Evolutionary conservation across 345 rosid species (phyloP).

Genomic region (Physaria fendleri): DNA sequence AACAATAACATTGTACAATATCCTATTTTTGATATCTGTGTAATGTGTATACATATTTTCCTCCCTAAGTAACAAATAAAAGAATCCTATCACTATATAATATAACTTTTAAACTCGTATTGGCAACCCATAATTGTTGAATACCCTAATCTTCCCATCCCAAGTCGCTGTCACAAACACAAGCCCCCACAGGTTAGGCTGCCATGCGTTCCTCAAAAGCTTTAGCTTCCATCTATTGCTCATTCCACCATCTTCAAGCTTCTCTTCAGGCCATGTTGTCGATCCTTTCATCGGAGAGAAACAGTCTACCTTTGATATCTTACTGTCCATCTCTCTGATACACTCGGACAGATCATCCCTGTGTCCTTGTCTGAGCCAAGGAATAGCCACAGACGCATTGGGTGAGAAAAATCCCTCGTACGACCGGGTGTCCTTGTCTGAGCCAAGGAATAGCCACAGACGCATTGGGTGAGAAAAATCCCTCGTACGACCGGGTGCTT

Average conservation of each 20-base stretch:
- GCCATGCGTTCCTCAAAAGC: slow-evolving; percentile 48
- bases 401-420: slow-evolving; percentile 54
- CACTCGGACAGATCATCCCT: slow-evolving; percentile 11
- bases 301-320: slow-evolving; percentile 26
- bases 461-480: slow-evolving; percentile 46
- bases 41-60: slow-evolving; percentile 1
- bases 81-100: slow-evolving; percentile 26
- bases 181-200: slow-evolving; percentile 38
- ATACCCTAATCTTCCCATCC: slow-evolving; percentile 72
- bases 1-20: neutral
- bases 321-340: slow-evolving; percentile 34
- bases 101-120: slow-evolving; percentile 35
- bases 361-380: slow-evolving; percentile 47
- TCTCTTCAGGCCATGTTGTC: slow-evolving; percentile 84
- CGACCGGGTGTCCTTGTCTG: slow-evolving; percentile 40
- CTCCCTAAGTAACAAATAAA: slow-evolving; percentile 22
- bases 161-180: slow-evolving; percentile 66
- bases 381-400: slow-evolving; percentile 50
- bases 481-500: slow-evolving; percentile 44
- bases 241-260: slow-evolving; percentile 30
- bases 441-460: slow-evolving; percentile 69
- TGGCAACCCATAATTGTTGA: slow-evolving; percentile 70
- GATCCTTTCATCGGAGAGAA: slow-evolving; percentile 42
- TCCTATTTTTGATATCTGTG: neutral
- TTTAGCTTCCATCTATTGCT: slow-evolving; percentile 44